Evolutionary conservation across 1,139 yeast species (phyloP).

Genomic region (Pichia sp.): DNA sequence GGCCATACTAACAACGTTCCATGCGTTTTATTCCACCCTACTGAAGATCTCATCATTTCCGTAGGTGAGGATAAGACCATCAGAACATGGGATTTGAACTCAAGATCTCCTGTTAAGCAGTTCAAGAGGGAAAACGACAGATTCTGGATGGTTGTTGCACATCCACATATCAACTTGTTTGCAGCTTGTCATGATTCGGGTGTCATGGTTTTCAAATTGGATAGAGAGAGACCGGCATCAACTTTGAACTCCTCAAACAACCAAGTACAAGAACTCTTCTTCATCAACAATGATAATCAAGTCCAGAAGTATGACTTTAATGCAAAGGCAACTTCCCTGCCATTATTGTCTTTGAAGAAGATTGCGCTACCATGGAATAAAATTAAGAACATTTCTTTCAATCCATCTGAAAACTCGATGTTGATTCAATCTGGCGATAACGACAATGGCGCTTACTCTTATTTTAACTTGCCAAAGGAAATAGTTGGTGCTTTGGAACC

Average conservation of each 20-base stretch:
- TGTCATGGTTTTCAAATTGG: constrained; percentile 95
- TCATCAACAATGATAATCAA: constrained; percentile 78
- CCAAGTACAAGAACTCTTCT: constrained; percentile 47
- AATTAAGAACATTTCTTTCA: constrained; percentile 78
- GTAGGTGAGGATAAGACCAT: constrained; percentile 97
- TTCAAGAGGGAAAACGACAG: constrained; percentile 92
- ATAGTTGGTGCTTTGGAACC: constrained; percentile 93
- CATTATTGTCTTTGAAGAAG: constrained; percentile 77
- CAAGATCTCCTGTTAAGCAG: constrained; percentile 88
- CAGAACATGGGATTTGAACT: constrained; percentile 94
- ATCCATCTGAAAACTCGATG: constrained; percentile 85
- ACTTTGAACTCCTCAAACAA: constrained; percentile 47
- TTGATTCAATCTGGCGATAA: constrained; percentile 76
- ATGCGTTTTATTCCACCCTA: constrained; percentile 87
- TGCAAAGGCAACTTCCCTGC: constrained; percentile 51
- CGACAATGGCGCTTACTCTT: constrained; percentile 57
- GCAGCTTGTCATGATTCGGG: constrained; percentile 98
- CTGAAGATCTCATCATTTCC: constrained; percentile 84
- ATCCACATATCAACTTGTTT: constrained; percentile 83
- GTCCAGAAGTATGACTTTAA: constrained; percentile 72
- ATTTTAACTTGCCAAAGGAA: constrained; percentile 76
- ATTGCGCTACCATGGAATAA: constrained; percentile 84
- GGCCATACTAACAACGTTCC: constrained; percentile 95
- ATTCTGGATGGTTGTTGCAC: constrained; percentile 89
- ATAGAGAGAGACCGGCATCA: constrained; percentile 94